Conservation (phyloP, 441 rosid species). For the Viola pubescens region DNA sequence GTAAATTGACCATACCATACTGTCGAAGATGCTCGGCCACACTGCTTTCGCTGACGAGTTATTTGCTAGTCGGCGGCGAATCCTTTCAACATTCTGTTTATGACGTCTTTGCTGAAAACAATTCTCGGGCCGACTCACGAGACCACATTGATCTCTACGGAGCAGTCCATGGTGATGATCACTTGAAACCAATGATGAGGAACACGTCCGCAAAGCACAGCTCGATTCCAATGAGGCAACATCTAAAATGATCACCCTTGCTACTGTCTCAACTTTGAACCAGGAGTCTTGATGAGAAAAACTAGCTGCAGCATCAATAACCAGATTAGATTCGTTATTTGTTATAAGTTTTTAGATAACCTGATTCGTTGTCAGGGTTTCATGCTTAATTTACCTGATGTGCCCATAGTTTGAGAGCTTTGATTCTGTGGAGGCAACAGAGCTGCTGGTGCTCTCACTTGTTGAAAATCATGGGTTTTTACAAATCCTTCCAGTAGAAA, state of each 20-base stretch:
- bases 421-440: conserved; percentile 40
- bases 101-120: conserved; percentile 23
- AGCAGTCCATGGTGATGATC: conserved; percentile 47
- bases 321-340: too few species aligned
- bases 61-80: conserved; percentile 17
- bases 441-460: conserved; percentile 49
- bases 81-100: conserved; percentile 17
- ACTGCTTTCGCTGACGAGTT: conserved; percentile 63
- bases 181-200: conserved; percentile 41
- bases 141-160: conserved; percentile 50
- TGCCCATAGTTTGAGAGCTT: conserved; percentile 27
- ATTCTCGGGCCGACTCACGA: conserved; percentile 75
- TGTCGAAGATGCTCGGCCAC: conserved; percentile 66
- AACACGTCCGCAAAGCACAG: conserved; percentile 30
- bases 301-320: conserved; percentile 23
- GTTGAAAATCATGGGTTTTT: conserved; percentile 46
- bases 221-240: conserved; percentile 49
- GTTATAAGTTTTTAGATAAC: too few species aligned
- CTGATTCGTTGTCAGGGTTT: not conserved
- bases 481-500: conserved; percentile 73
- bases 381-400: conserved; percentile 36
- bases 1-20: conserved; percentile 41
- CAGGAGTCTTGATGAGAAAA: conserved; percentile 46
- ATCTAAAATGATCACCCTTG: conserved; percentile 64
- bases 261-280: conserved; percentile 63